Evolutionary conservation across 225 moss, liverwort and hornwort genomes (phyloP).

Genomic region (Bryoerythrophyllum caledonicum): DNA sequence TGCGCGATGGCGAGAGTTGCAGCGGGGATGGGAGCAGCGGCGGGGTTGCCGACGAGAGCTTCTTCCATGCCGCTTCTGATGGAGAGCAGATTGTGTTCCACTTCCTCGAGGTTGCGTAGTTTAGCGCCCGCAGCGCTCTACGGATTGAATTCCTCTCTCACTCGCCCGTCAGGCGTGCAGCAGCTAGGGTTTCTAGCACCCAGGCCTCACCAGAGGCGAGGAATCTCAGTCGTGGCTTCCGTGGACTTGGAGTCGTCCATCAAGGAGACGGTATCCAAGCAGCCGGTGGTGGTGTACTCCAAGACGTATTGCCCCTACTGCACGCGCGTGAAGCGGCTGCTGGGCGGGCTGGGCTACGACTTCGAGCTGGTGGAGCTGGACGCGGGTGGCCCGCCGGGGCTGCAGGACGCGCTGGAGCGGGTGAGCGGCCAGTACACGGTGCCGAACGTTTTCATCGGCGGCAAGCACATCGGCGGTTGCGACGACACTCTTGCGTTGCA

Average conservation of each 20-base stretch:
- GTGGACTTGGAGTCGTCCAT: conserved; percentile 46
- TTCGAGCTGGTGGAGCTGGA: conserved; percentile 55
- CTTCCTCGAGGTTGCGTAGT: not conserved
- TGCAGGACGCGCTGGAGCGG: conserved; percentile 54
- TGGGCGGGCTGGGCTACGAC: conserved; percentile 53
- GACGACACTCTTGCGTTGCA: conserved; percentile 57
- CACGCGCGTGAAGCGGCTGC: conserved; percentile 52
- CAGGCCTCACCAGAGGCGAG: conserved; percentile 13
- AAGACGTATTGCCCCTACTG: conserved; percentile 65
- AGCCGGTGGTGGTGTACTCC: conserved; percentile 57
- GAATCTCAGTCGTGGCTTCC: not conserved
- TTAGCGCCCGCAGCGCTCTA: no score
- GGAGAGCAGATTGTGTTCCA: not conserved
- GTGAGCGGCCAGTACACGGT: conserved; percentile 61
- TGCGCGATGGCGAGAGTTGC: conserved; percentile 22
- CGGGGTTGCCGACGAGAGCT: conserved; percentile 22
- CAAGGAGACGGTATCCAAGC: conserved; percentile 35
- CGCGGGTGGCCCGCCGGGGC: conserved; percentile 37
- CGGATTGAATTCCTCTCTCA: not conserved
- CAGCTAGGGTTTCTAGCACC: conserved; percentile 25
- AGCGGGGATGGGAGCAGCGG: conserved; percentile 38
- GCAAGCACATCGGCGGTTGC: conserved; percentile 63
- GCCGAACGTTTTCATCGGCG: conserved; percentile 61
- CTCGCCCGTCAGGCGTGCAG: conserved; percentile 14
- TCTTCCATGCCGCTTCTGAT: conserved; percentile 16